Conservation (phyloP, 495 filamentous ascomycete species). For the Tetracladium setigerum region DNA sequence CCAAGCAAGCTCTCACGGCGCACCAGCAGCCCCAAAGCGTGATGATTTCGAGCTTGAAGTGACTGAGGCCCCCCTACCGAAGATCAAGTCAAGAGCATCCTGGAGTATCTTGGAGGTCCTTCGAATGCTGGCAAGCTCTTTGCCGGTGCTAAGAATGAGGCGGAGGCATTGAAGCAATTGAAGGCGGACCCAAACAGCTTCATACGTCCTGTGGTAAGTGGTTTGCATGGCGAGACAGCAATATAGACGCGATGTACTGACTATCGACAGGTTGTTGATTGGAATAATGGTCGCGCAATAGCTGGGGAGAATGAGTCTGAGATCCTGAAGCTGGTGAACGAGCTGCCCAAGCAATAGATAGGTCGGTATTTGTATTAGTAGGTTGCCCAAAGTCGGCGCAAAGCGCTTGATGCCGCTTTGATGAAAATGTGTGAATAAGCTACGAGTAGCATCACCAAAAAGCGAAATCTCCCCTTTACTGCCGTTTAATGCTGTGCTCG, state of each 20-base stretch:
- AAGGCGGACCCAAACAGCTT: slow-evolving; percentile 52
- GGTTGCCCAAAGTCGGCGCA: no score
- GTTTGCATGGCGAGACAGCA: neutral
- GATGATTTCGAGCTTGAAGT: slow-evolving; percentile 80
- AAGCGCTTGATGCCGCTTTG: neutral
- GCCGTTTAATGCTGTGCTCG: neutral
- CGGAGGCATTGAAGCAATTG: slow-evolving; percentile 72
- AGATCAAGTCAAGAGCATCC: slow-evolving; percentile 78
- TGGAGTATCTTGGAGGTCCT: slow-evolving; percentile 67
- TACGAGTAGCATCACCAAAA: neutral
- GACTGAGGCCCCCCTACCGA: slow-evolving; percentile 69
- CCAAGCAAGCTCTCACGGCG: slow-evolving; percentile 52
- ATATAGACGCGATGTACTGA: slow-evolving; percentile 4
- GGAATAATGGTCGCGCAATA: slow-evolving; percentile 80
- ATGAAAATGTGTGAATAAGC: slow-evolving; percentile 5
- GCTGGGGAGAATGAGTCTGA: slow-evolving; percentile 72
- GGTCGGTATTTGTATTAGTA: no score
- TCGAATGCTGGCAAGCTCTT: slow-evolving; percentile 53
- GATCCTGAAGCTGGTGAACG: slow-evolving; percentile 69
- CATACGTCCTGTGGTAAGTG: slow-evolving; percentile 62
- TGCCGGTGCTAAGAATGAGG: slow-evolving; percentile 57
- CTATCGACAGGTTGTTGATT: slow-evolving; percentile 67
- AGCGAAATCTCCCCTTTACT: neutral
- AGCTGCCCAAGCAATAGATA: slow-evolving; percentile 41
- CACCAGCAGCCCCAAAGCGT: slow-evolving; percentile 38